These are phyloP conservation scores for Ceratobasidium papillatum DNA, from an alignment of 1,284 basidiomycete genomes.

Conservation along the genomic window DNA sequence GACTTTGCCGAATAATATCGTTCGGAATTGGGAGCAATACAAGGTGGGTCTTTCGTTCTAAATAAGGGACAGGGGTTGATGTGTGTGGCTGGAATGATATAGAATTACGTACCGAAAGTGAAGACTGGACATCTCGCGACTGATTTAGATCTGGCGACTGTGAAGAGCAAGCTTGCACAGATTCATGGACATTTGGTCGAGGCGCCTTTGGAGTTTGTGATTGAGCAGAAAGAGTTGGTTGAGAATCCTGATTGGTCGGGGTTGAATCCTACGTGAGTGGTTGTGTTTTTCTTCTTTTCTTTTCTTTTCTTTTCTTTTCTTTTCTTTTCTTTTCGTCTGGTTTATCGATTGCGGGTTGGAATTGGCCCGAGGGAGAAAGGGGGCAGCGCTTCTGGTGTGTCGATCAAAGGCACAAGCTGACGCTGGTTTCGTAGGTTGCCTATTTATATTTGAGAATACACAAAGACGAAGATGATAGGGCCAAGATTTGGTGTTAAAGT, in stretches of 20 bases:
- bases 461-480: too few species aligned
- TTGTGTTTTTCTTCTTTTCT: too few species aligned
- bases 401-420: slow-evolving; percentile 3
- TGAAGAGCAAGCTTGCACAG: slow-evolving; percentile 76
- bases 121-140: slow-evolving; percentile 84
- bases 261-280: slow-evolving; percentile 62
- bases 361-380: background rate
- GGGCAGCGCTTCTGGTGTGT: background rate
- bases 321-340: background rate
- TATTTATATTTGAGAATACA: slow-evolving; percentile 23
- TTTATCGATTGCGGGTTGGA: background rate
- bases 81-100: slow-evolving; percentile 41
- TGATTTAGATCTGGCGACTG: slow-evolving; percentile 65
- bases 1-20: slow-evolving; percentile 81
- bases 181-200: slow-evolving; percentile 80
- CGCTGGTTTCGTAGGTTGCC: slow-evolving; percentile 8
- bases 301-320: background rate
- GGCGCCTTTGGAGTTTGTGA: slow-evolving; percentile 81
- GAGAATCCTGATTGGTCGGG: slow-evolving; percentile 74
- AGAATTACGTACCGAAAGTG: slow-evolving; percentile 77
- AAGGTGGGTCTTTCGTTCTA: slow-evolving; percentile 61
- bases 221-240: slow-evolving; percentile 78
- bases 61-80: background rate
- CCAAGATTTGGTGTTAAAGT: too few species aligned
- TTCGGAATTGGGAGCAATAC: slow-evolving; percentile 80